A percentile compares a stretch with the other conserved stretches of the same genome.
Evolutionary conservation across 2,329 filamentous ascomycete genomes (phyloP).

Genomic region (Lachnellula occidentalis): DNA sequence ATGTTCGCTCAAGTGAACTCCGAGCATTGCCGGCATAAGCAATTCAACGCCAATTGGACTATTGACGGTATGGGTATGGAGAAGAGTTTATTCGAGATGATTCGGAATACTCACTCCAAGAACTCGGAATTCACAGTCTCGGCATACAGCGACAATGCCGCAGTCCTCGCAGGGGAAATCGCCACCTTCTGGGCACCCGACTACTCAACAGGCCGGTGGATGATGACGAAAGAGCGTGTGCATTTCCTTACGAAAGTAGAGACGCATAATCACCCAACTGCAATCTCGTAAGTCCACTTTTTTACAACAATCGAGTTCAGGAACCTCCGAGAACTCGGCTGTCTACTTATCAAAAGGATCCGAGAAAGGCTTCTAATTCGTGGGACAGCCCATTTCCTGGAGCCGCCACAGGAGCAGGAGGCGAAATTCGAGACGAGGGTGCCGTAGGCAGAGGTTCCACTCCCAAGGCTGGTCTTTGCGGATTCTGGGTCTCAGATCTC

Average conservation of each 20-base stretch:
- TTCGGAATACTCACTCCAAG: constrained; percentile 85
- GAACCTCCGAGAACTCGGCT: too few species aligned
- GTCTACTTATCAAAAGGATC: too few species aligned
- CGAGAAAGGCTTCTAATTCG: too few species aligned
- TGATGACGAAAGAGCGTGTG: constrained; percentile 75
- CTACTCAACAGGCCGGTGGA: constrained; percentile 81
- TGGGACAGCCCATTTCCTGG: constrained; percentile 63
- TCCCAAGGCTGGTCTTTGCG: constrained; percentile 85
- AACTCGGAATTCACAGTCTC: constrained; percentile 81
- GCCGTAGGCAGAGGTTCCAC: constrained; percentile 88
- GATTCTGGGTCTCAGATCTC: constrained; percentile 93
- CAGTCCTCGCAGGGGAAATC: constrained; percentile 72
- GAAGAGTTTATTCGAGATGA: constrained; percentile 89
- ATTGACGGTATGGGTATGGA: constrained; percentile 81
- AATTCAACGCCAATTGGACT: constrained; percentile 95
- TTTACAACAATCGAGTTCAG: too few species aligned
- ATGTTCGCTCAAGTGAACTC: constrained; percentile 99
- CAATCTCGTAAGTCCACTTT: constrained; percentile 55
- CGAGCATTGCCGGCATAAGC: constrained; percentile 76
- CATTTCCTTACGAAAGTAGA: constrained; percentile 93
- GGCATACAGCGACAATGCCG: constrained; percentile 96
- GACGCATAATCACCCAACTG: constrained; percentile 96
- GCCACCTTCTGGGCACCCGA: constrained; percentile 84
- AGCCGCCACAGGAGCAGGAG: constrained; percentile 90
- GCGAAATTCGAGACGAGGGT: constrained; percentile 92